Conservation (phyloP, 1,139 yeast genomes). For the Trichomonascaceae sp. region DNA sequence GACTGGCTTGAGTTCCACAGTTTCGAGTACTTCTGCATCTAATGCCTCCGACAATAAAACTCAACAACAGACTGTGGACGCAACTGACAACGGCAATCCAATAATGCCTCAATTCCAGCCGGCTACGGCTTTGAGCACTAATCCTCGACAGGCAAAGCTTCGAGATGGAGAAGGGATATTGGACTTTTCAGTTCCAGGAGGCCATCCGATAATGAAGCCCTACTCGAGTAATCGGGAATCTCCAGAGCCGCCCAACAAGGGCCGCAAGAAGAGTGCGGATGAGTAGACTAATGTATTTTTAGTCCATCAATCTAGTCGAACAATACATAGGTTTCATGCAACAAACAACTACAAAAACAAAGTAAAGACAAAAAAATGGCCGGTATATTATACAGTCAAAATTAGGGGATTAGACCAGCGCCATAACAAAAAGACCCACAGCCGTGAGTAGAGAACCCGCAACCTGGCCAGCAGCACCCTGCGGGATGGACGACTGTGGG, state of each 20-base stretch:
- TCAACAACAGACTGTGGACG: no score
- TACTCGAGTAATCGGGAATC: background rate
- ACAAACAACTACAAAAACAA: background rate
- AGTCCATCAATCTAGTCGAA: background rate
- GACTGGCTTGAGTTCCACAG: no score
- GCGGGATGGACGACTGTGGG: background rate
- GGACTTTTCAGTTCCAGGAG: background rate
- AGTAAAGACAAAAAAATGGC: background rate
- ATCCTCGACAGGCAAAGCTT: background rate
- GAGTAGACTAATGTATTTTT: background rate
- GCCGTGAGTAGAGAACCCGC: background rate
- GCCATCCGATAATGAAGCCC: background rate
- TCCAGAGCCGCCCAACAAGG: background rate
- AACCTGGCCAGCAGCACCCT: background rate
- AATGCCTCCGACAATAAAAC: no score
- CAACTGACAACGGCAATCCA: no score
- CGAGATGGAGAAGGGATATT: background rate
- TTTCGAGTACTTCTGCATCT: no score
- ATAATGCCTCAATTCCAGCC: no score
- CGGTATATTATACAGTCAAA: background rate
- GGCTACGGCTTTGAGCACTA: no score
- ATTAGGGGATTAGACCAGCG: background rate
- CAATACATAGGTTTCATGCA: background rate
- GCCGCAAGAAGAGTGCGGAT: background rate
- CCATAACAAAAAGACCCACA: background rate